Percentiles rank a stretch among this genome's conserved stretches.
Evolutionary conservation across 768 basidiomycete species (phyloP).

Genomic region (Lentinus tigrinus): DNA sequence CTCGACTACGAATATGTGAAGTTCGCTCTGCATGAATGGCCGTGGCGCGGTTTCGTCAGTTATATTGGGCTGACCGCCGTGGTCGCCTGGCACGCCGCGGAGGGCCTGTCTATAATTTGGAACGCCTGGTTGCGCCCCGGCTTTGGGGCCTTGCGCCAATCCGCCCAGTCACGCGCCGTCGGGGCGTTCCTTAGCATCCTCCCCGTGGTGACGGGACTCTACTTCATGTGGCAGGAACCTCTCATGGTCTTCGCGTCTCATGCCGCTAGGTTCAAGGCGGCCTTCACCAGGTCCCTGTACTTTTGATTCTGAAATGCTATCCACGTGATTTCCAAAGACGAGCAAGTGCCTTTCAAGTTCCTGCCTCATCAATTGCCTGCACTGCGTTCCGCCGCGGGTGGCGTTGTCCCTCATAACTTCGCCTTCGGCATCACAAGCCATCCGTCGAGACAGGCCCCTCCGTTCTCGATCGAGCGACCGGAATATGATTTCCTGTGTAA

Average conservation of each 20-base stretch:
- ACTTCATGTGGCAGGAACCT: slow-evolving; percentile 54
- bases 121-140: slow-evolving; percentile 42
- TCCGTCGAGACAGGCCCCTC: too few relatives aligned
- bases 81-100: slow-evolving; percentile 58
- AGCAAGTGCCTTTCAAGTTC: not conserved
- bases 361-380: too few relatives aligned
- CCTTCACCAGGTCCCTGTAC: slow-evolving; percentile 44
- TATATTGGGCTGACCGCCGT: slow-evolving; percentile 62
- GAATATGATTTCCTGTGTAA: too few relatives aligned
- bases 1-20: slow-evolving; percentile 86
- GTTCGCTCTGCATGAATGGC: slow-evolving; percentile 60
- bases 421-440: too few relatives aligned
- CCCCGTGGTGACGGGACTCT: slow-evolving; percentile 59
- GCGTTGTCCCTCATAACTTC: too few relatives aligned
- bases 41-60: slow-evolving; percentile 56
- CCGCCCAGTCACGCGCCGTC: slow-evolving; percentile 29
- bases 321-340: not conserved
- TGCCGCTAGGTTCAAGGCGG: slow-evolving; percentile 49
- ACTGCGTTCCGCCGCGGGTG: too few relatives aligned
- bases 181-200: slow-evolving; percentile 38
- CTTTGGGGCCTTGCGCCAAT: slow-evolving; percentile 26
- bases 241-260: slow-evolving; percentile 53
- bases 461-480: too few relatives aligned
- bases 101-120: slow-evolving; percentile 57
- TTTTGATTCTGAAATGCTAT: slow-evolving; percentile 39